Conservation (phyloP, 169 alveolate species). For the Eimeria necatrix region DNA sequence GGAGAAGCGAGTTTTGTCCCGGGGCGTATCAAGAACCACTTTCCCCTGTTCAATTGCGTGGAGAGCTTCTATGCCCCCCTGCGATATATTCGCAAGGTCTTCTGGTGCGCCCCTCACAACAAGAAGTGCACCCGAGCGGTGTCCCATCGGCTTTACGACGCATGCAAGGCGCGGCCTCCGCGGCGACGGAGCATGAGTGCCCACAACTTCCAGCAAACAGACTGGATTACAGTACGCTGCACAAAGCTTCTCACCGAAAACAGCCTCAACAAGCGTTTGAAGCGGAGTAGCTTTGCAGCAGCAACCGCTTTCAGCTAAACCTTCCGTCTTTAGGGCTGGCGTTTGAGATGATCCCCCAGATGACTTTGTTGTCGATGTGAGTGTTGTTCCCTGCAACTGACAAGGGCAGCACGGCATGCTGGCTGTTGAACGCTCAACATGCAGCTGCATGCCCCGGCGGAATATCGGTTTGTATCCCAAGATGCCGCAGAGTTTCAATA, state of each 20-base stretch:
- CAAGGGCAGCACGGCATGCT: constrained; percentile 46
- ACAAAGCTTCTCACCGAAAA: constrained; percentile 64
- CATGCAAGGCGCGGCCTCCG: constrained; percentile 73
- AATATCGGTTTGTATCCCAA: constrained; percentile 61
- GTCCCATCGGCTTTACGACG: constrained; percentile 69
- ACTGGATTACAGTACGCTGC: constrained; percentile 48
- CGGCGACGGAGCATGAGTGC: constrained; percentile 54
- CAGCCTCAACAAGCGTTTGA: constrained; percentile 54
- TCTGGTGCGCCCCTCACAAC: constrained; percentile 66
- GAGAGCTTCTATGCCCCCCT: constrained; percentile 43
- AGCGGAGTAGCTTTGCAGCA: constrained; percentile 66
- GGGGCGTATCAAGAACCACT: background rate
- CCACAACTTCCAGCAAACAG: constrained; percentile 54
- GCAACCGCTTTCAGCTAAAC: constrained; percentile 17
- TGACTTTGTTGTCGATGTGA: background rate
- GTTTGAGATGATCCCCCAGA: background rate
- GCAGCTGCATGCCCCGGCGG: constrained; percentile 70
- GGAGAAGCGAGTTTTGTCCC: background rate
- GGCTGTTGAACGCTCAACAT: constrained; percentile 36
- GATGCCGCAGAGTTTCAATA: constrained; percentile 15
- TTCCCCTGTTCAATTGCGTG: constrained; percentile 10
- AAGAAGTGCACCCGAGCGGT: constrained; percentile 63
- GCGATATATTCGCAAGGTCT: constrained; percentile 39
- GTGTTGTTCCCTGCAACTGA: constrained; percentile 1
- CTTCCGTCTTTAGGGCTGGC: background rate